phyloP scores from a whole-genome alignment of 768 basidiomycete species.

The Tylopilus intermedius region DNA sequence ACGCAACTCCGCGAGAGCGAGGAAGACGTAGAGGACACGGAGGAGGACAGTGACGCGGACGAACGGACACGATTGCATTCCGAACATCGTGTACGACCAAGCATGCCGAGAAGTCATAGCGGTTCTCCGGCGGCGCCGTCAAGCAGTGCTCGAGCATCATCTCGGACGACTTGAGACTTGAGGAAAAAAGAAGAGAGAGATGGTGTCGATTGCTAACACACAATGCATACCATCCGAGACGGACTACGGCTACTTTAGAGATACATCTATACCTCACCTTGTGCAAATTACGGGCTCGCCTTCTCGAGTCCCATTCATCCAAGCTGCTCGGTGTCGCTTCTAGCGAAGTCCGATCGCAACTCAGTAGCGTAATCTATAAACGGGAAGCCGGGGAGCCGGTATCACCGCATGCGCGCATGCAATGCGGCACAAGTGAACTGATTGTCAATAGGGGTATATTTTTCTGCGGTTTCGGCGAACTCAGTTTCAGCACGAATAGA shows the following conservation, averaged over 20 bases:
- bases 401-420: not conserved
- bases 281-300: conserved; percentile 12
- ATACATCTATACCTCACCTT: conserved; percentile 20
- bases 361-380: too few species aligned
- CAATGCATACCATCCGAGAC: conserved; percentile 15
- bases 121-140: conserved; percentile 42
- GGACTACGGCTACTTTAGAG: conserved; percentile 29
- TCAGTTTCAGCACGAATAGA: not conserved
- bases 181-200: not conserved
- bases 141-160: conserved; percentile 24
- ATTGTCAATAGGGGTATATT: not conserved
- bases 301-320: not conserved
- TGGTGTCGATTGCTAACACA: not conserved
- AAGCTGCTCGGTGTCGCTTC: too few species aligned
- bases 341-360: too few species aligned
- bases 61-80: conserved; percentile 36
- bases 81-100: conserved; percentile 20
- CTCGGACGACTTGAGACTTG: conserved; percentile 19
- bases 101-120: conserved; percentile 50
- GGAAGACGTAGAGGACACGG: conserved; percentile 44
- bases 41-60: conserved; percentile 44
- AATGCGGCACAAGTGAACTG: not conserved
- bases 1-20: conserved; percentile 63
- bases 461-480: not conserved
- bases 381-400: not conserved